A percentile compares a stretch with the other conserved stretches of the same genome.
Evolutionary conservation across 2,329 filamentous ascomycete species (phyloP).

Genomic region (Phoma sp.): DNA sequence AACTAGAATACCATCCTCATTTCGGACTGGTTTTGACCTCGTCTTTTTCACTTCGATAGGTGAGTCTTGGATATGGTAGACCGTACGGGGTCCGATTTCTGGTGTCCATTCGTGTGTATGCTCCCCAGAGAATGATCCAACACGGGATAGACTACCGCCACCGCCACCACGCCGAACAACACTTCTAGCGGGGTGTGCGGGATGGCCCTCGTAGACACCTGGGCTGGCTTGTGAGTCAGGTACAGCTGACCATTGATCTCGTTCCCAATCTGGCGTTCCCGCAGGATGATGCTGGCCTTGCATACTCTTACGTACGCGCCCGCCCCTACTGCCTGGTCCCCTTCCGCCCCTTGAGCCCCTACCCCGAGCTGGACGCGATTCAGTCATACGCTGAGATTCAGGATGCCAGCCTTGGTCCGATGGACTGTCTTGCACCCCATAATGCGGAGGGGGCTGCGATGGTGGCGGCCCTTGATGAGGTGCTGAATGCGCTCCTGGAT

Average conservation of each 20-base stretch:
- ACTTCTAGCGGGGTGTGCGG: conserved; percentile 32
- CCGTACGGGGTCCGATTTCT: conserved; percentile 5
- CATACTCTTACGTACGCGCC: conserved; percentile 48
- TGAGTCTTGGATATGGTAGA: conserved; percentile 2
- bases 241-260: conserved; percentile 43
- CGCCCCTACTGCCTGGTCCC: conserved; percentile 46
- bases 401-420: conserved; percentile 42
- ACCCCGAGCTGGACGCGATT: conserved; percentile 38
- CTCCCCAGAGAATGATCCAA: conserved; percentile 31
- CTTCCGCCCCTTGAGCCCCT: conserved; percentile 48
- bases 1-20: conserved; percentile 58
- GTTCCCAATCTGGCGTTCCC: conserved; percentile 52
- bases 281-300: conserved; percentile 35
- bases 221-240: conserved; percentile 44
- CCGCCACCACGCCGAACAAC: conserved; percentile 45
- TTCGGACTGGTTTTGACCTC: conserved; percentile 57
- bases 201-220: conserved; percentile 45
- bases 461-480: conserved; percentile 31
- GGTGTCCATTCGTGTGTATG: conserved; percentile 35
- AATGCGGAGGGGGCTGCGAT: conserved; percentile 32
- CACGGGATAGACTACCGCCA: conserved; percentile 36
- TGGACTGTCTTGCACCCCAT: conserved; percentile 35
- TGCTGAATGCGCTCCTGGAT: conserved; percentile 29
- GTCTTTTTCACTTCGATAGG: conserved; percentile 51
- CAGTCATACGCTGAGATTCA: conserved; percentile 37